Evolutionary conservation across 306 rosid species (phyloP).

Genomic region (apple (Malus domestica)): ASM211411v1 NC_041797.1:2651501-2652000

Average conservation of each 20-base stretch:
- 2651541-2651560: neutral
- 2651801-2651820: neutral
- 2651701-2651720: neutral
- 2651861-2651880: conserved; percentile 67
- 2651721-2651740: neutral
- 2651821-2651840: neutral
- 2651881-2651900: conserved; percentile 66
- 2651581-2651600: neutral
- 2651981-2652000: neutral
- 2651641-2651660: neutral
- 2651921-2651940: conserved; percentile 14
- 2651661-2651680: neutral
- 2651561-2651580: neutral
- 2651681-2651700: neutral
- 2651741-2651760: no score
- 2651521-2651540: neutral
- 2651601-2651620: neutral
- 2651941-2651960: neutral
- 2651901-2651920: conserved; percentile 48
- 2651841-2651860: conserved; percentile 28
- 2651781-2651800: neutral
- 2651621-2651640: neutral
- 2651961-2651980: neutral
- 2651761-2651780: no score
- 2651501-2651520: neutral